Base-by-base conservation (phyloP, 164 flowering plant species). In the Amborella trichopoda region DNA sequence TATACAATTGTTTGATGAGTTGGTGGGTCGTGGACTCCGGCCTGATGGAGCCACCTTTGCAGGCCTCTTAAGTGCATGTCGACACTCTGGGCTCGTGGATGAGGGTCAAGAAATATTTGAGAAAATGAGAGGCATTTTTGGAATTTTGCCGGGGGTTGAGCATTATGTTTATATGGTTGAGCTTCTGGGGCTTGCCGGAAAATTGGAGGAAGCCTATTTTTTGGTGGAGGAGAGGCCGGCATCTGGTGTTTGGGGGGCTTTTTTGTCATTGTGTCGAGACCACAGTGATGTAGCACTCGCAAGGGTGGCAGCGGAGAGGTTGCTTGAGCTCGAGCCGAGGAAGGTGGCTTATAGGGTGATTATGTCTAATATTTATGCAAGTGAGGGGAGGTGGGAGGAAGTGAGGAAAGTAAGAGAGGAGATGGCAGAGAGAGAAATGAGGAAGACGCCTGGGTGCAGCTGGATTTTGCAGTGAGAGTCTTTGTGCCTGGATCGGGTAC, bases 91-190 rank as follows among this genome's bases (percentile, higher is more conserved):
- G 48, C 72, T 75, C 40, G 68, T 72, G 16, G 30, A 58, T 32
- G 73, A 74, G 14, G 95, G 91, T 18, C 33, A 34, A 38, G 64
- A 66, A 1, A 26, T 69, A 40, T 78, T 80, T 59, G 52, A 55
- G 45, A 62, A 63, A 55, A 78, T 89, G 95, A 59, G 34, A 43
- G 48, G 18, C 18, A 24, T 17, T 24, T 90, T 77, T 62, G 57
- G 67, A 3, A 54, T 90, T 18, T 40, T 63, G 50, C 56, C 86
- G 36, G 59, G 58, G 49, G 50, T 59, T 4, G 91, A 83, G 62
- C 97, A 86, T 62, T 73, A 72, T 54, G 77, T 89, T 42, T 49
- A 83, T 61, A 69, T 89, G 70, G 86, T 85, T 42, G 85, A 76
- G 69, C 80, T 85, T 54, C 74, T 85, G 4, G 97, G 85, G 28